These are phyloP conservation scores for Penicillium cosmopolitanum DNA, from an alignment of 495 filamentous ascomycete species.

Conservation along the genomic window DNA sequence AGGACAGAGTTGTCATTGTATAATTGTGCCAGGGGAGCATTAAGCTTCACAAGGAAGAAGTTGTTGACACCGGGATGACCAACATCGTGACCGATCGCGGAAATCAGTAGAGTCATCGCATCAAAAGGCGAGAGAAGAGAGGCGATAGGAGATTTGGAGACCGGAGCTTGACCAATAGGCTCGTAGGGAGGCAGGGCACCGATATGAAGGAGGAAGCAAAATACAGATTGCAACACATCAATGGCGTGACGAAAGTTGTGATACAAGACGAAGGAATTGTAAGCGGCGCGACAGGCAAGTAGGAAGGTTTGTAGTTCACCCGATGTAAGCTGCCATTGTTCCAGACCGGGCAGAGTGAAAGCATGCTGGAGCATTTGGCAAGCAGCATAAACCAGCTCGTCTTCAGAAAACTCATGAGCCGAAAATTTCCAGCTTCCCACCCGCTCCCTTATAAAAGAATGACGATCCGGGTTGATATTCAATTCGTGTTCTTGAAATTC, in stretches of 20 bases:
- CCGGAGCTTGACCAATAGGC: slow-evolving; percentile 25
- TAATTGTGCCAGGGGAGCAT: slow-evolving; percentile 92
- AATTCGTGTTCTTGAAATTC: slow-evolving; percentile 49
- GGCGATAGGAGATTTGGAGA: slow-evolving; percentile 64
- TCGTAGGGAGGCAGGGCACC: slow-evolving; percentile 73
- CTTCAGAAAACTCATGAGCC: slow-evolving; percentile 85
- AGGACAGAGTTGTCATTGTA: slow-evolving; percentile 98
- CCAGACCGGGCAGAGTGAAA: slow-evolving; percentile 77
- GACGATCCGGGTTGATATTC: slow-evolving; percentile 56
- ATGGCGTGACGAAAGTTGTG: slow-evolving; percentile 98
- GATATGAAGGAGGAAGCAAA: slow-evolving; percentile 86
- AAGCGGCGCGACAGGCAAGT: slow-evolving; percentile 80
- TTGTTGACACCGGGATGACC: slow-evolving; percentile 99
- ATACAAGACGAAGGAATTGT: slow-evolving; percentile 96
- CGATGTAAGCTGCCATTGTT: slow-evolving; percentile 74
- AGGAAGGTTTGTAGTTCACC: slow-evolving; percentile 83
- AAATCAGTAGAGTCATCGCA: slow-evolving; percentile 84
- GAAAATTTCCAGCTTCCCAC: slow-evolving; percentile 86
- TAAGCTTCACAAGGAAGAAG: slow-evolving; percentile 88
- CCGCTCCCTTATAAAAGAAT: slow-evolving; percentile 64
- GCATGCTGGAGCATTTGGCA: slow-evolving; percentile 88
- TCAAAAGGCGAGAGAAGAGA: slow-evolving; percentile 80
- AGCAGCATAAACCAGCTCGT: slow-evolving; percentile 81
- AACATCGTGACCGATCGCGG: slow-evolving; percentile 96
- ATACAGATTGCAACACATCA: slow-evolving; percentile 92